These are phyloP conservation scores for Hemileia vastatrix DNA, from an alignment of 1,284 basidiomycete genomes.

Conservation along the genomic window DNA sequence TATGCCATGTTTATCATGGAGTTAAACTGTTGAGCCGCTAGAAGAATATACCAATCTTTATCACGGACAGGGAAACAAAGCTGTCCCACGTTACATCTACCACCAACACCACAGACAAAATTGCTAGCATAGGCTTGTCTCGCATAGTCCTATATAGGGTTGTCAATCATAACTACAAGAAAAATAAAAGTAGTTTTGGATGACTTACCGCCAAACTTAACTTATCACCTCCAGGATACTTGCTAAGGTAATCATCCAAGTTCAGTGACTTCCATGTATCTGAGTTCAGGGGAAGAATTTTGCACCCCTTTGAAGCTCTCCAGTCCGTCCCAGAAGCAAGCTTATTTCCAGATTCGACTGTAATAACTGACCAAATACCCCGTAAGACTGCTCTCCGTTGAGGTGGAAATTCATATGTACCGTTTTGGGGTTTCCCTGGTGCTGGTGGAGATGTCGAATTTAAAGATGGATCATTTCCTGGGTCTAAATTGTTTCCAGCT, in stretches of 20 bases:
- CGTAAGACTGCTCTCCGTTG: too few species aligned
- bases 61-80: constrained; percentile 11
- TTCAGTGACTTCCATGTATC: constrained; percentile 19
- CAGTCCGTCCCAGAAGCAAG: too few species aligned
- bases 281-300: not conserved
- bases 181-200: too few species aligned
- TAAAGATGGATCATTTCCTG: too few species aligned
- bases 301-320: too few species aligned
- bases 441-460: too few species aligned
- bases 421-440: too few species aligned
- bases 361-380: too few species aligned
- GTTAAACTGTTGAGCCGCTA: constrained; percentile 14
- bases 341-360: too few species aligned
- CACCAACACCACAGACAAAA: constrained; percentile 16
- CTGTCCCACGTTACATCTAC: constrained; percentile 6
- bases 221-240: constrained; percentile 17
- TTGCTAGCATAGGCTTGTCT: constrained; percentile 8
- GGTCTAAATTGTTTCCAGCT: too few species aligned
- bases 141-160: constrained; percentile 19
- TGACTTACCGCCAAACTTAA: constrained; percentile 6
- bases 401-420: too few species aligned
- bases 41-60: constrained; percentile 12
- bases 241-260: constrained; percentile 11
- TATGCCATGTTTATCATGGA: constrained; percentile 13
- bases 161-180: too few species aligned